Evolutionary conservation across 2,329 filamentous ascomycete genomes (phyloP), one percentile per base, ranked within the genome.

Genomic region (Leptographium radiaticola): DNA sequence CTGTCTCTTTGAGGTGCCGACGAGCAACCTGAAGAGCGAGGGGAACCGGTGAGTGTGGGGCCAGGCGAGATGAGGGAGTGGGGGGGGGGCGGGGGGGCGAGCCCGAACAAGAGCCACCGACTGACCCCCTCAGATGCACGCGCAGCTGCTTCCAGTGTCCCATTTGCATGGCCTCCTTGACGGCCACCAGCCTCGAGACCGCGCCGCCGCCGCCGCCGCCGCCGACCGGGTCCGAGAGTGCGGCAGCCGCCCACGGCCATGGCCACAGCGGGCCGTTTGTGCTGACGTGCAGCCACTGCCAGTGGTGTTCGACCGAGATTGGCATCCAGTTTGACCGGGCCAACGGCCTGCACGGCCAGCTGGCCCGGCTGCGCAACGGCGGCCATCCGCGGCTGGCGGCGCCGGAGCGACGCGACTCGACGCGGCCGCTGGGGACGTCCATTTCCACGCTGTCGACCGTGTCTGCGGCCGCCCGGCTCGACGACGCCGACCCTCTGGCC

Each of bases 61-160:
- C n/a, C n/a, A n/a, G n/a, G n/a, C n/a, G n/a, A n/a, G n/a, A n/a
- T n/a, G n/a, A n/a, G n/a, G n/a, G n/a, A n/a, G n/a, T n/a, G n/a
- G 39, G 16, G 39, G 5, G 39, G 6, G 16, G 15, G 8, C 13
- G 39, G 9, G 38, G 15, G 10, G 39, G 39, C 2, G 39, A 13
- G 43, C n/a, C n/a, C n/a, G 43, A 45, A 45, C 4, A 30, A 45
- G 43, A 25, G 3, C 2, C 2, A 25, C 25, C 25, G 25, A 25
- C 25, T 25, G 25, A 25, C 12, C 10, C 30, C 15, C 25, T 6
- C 57, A 91, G 89, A 65, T 96, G 93, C 66, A 91, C 89, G 18
- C 79, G 93, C 60, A 96, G 90, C 66, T 98, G 93, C 69, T 97
- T 93, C 72, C 88, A 94, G 65, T 98, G 93, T 62, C 93, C 93